Conservation (phyloP, 345 rosid species). For the Passiflora organensis region DNA sequence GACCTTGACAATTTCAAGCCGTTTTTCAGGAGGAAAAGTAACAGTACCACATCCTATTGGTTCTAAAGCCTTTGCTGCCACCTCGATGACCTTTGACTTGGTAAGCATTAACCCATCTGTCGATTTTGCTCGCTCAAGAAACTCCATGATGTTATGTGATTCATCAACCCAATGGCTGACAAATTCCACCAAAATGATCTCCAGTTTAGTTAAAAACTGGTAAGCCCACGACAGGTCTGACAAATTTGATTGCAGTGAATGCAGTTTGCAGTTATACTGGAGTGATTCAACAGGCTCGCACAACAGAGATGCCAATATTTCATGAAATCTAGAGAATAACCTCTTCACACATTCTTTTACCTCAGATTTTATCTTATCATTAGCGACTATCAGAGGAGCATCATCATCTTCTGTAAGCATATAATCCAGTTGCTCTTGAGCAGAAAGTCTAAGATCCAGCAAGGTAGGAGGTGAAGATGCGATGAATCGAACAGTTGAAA, state of each 20-base stretch:
- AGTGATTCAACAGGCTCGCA: slow-evolving; percentile 28
- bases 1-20: slow-evolving; percentile 58
- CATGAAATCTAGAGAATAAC: slow-evolving; percentile 45
- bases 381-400: slow-evolving; percentile 56
- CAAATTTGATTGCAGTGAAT: slow-evolving; percentile 39
- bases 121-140: slow-evolving; percentile 31
- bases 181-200: slow-evolving; percentile 65
- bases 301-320: slow-evolving; percentile 38
- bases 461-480: slow-evolving; percentile 53
- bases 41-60: slow-evolving; percentile 71
- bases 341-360: slow-evolving; percentile 54
- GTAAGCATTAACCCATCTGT: slow-evolving; percentile 37
- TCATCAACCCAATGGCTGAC: slow-evolving; percentile 65
- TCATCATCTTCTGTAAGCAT: slow-evolving; percentile 91
- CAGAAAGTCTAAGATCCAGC: slow-evolving; percentile 57
- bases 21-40: slow-evolving; percentile 55
- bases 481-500: slow-evolving; percentile 59
- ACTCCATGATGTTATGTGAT: slow-evolving; percentile 56
- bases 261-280: slow-evolving; percentile 25
- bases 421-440: slow-evolving; percentile 86
- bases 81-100: slow-evolving; percentile 54
- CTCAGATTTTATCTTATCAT: slow-evolving; percentile 53
- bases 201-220: slow-evolving; percentile 69
- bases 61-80: slow-evolving; percentile 69
- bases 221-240: slow-evolving; percentile 68